Evolutionary conservation across 2,329 filamentous ascomycete genomes (phyloP), one percentile per base, ranked within the genome.

Genomic region (Penicillium sp.): DNA sequence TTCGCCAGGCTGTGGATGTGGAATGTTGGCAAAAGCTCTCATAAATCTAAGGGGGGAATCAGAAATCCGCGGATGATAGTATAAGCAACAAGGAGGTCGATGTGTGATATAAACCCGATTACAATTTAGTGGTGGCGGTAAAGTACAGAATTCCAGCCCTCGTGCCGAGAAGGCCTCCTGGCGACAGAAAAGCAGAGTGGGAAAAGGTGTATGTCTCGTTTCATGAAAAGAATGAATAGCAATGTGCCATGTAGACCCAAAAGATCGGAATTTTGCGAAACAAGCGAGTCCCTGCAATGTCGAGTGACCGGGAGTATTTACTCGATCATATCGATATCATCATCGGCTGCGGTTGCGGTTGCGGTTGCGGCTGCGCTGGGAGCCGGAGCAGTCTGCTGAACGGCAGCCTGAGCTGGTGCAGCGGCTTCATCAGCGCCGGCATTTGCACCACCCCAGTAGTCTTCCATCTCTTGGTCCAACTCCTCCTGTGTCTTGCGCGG

Each of bases 391-490:
- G 62, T 55, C 47, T 67, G 61, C 51, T 57, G 56, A 11, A 56
- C 35, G 35, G 38, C 64, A 56, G 54, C 66, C 35, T 66, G 67
- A 52, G 65, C 63, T 19, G 74, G 63, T 27, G 71, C 68, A 9
- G 69, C 63, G 16, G 68, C 67, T 47, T 68, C 73, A 44, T 74
- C 68, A 43, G 64, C 72, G 53, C 65, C 69, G 44, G 65, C 58
- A 47, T 57, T 72, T 35, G 73, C 71, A 26, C 76, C 77, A 29
- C 82, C 86, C 79, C 91, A 97, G 73, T 97, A 97, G 69, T 96
- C 90, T 29, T 87, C 91, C 92, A 97, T 97, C 75, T 97, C 92
- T n/a, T 90, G 90, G 71, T 97, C 92, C 38, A 97, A 79, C 70
- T 97, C 90, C 65, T 96, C 90, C 62, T 91, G 88, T 0, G 92